Percentiles rank a stretch among this genome's conserved stretches.
phyloP scores from a whole-genome alignment of 768 basidiomycete species.

The Amanita muscaria region DNA sequence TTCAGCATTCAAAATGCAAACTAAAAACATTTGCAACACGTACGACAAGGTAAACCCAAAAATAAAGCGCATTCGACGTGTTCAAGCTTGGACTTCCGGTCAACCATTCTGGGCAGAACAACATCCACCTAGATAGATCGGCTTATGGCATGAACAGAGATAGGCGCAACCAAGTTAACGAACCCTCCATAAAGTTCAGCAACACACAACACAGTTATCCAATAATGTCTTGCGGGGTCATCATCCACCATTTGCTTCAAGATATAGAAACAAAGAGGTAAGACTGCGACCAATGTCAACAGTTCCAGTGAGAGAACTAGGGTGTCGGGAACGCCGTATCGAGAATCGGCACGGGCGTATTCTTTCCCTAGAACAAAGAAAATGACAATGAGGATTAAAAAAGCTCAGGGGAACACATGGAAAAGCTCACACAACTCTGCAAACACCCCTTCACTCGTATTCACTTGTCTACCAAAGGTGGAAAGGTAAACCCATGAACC shows the following conservation, averaged over 20 bases:
- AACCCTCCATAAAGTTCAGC: slow-evolving; percentile 75
- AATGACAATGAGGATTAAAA: background rate
- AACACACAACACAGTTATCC: slow-evolving; percentile 71
- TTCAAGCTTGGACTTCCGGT: slow-evolving; percentile 64
- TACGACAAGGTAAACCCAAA: slow-evolving; percentile 79
- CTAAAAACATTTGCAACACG: slow-evolving; percentile 20
- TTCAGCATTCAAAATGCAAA: background rate
- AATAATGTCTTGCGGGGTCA: slow-evolving; percentile 65
- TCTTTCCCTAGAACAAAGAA: slow-evolving; percentile 58
- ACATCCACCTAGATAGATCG: slow-evolving; percentile 57
- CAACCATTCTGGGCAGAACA: slow-evolving; percentile 83
- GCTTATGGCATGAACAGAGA: no score
- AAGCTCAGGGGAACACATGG: background rate
- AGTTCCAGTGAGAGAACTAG: slow-evolving; percentile 78
- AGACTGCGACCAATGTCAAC: slow-evolving; percentile 73
- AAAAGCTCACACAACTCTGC: slow-evolving; percentile 63
- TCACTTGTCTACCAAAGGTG: slow-evolving; percentile 63
- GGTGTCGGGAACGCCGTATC: slow-evolving; percentile 75
- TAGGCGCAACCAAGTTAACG: slow-evolving; percentile 11
- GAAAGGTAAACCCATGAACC: slow-evolving; percentile 77
- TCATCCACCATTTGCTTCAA: slow-evolving; percentile 52
- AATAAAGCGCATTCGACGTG: slow-evolving; percentile 58
- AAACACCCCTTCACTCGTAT: slow-evolving; percentile 56
- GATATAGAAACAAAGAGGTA: slow-evolving; percentile 67
- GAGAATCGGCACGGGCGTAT: slow-evolving; percentile 70